Evolutionary conservation across 352 stramenopile genomes (phyloP), one percentile per base, ranked within the genome.

Genomic region (Globisporangium middletonii): DNA sequence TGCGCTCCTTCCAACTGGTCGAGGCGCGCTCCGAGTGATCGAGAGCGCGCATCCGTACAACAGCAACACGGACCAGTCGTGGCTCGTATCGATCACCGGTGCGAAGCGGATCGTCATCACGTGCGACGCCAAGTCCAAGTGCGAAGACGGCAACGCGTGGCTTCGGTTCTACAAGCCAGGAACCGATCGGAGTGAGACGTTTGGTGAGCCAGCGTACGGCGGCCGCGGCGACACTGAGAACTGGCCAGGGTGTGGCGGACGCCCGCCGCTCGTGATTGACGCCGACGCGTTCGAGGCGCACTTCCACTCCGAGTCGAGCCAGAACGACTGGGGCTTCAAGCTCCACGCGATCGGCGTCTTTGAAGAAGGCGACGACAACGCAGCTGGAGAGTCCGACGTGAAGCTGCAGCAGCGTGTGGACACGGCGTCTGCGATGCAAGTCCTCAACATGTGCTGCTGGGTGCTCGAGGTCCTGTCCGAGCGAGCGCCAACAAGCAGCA

Each of bases 301-400:
- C 50, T 95, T 95, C 50, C 81, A 94, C 59, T 91, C 83, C 1
- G 83, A 95, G 56, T 72, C 67, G 1, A 88, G 71, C 18, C 77
- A 83, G n/a, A 91, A 88, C 42, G 86, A 97, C 59, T 97, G 89
- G 89, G 89, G 89, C 0, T 96, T 90, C 60, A 93, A 92, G 50
- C 65, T 97, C 2, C 94, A 76, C 43, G 86, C 82, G 13, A 67
- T 88, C 30, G 83, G 82, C 3, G 66, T 89, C 19, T 86, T 86
- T 46, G 67, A 77, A n/a, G n/a, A n/a, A n/a, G n/a, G n/a, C n/a
- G n/a, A n/a, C n/a, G n/a, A n/a, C n/a, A n/a, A n/a, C n/a, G n/a
- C n/a, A n/a, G n/a, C n/a, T n/a, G n/a, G n/a, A n/a, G n/a, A n/a
- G n/a, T n/a, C n/a, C n/a, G n/a, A n/a, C n/a, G n/a, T n/a, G n/a